Percentiles rank a stretch among this genome's conserved stretches.
phyloP scores from a whole-genome alignment of 257 asterid species.

The Solanum habrochaites region DNA sequence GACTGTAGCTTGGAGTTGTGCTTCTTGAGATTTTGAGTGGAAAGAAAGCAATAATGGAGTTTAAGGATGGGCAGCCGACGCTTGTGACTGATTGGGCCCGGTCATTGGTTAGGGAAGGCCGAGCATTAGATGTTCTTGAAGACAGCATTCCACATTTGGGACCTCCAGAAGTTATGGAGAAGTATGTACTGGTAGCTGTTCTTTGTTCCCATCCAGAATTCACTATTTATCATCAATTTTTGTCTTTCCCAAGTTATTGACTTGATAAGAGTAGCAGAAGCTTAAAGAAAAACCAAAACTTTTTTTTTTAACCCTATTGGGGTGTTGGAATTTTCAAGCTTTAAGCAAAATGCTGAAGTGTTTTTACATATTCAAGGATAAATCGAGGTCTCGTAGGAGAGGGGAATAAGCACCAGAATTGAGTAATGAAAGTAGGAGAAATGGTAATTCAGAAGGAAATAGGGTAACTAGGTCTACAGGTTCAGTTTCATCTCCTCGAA shows the following conservation, averaged over 20 bases:
- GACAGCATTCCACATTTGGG: constrained; percentile 51
- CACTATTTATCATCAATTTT: neutral
- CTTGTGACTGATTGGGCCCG: constrained; percentile 90
- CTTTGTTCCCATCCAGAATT: constrained; percentile 80
- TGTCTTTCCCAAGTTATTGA: neutral
- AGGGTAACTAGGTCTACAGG: constrained; percentile 56
- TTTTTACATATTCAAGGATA: constrained; percentile 39
- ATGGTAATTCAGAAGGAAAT: constrained; percentile 5
- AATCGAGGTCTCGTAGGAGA: constrained; percentile 14
- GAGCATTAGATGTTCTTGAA: constrained; percentile 54
- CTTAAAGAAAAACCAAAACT: neutral
- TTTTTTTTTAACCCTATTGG: neutral
- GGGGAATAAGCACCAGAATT: constrained; percentile 60
- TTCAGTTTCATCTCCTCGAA: constrained; percentile 36
- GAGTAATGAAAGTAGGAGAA: constrained; percentile 12
- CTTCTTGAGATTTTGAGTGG: constrained; percentile 88
- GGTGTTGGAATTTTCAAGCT: neutral
- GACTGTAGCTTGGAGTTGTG: constrained; percentile 81
- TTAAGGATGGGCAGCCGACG: constrained; percentile 44
- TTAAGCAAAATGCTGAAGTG: constrained; percentile 46
- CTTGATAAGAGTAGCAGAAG: neutral
- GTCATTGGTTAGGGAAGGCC: constrained; percentile 61
- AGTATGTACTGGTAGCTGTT: constrained; percentile 67
- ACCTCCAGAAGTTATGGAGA: constrained; percentile 55
- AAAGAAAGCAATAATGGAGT: constrained; percentile 53